Conservation (phyloP, 1,284 basidiomycete species). For the Butyriboletus regius region DNA sequence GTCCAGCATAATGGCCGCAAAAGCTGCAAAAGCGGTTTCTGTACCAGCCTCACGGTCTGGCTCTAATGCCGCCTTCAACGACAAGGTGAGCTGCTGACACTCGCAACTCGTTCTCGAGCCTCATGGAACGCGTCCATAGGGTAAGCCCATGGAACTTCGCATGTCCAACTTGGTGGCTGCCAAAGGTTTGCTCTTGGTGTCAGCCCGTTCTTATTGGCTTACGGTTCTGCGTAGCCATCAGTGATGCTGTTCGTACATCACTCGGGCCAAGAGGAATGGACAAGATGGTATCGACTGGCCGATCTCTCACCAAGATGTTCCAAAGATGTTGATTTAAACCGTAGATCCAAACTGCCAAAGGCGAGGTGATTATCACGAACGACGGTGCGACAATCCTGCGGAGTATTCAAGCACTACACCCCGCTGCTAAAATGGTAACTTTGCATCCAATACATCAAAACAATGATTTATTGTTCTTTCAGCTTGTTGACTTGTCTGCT, state of each 20-base stretch:
- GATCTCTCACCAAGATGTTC: constrained; percentile 14
- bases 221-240: constrained; percentile 64
- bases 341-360: constrained; percentile 94
- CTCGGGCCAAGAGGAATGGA: constrained; percentile 98
- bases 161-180: constrained; percentile 94
- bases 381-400: constrained; percentile 98
- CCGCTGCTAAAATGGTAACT: constrained; percentile 91
- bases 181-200: constrained; percentile 58
- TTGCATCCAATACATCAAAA: constrained; percentile 5
- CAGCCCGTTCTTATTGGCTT: constrained; percentile 5
- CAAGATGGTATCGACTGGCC: constrained; percentile 72
- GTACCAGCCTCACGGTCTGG: constrained; percentile 39
- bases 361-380: constrained; percentile 97
- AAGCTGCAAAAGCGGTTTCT: constrained; percentile 24
- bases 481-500: constrained; percentile 94
- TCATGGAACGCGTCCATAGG: constrained; percentile 44
- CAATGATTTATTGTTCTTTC: constrained; percentile 9
- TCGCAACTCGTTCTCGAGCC: constrained; percentile 1
- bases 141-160: constrained; percentile 88
- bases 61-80: constrained; percentile 71
- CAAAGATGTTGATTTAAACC: constrained; percentile 11
- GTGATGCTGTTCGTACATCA: constrained; percentile 94
- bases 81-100: constrained; percentile 51
- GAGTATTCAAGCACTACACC: constrained; percentile 95
- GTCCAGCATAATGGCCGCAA: constrained; percentile 38